Evolutionary conservation across 345 rosid species (phyloP).

Genomic region (Dovyalis caffra): DNA sequence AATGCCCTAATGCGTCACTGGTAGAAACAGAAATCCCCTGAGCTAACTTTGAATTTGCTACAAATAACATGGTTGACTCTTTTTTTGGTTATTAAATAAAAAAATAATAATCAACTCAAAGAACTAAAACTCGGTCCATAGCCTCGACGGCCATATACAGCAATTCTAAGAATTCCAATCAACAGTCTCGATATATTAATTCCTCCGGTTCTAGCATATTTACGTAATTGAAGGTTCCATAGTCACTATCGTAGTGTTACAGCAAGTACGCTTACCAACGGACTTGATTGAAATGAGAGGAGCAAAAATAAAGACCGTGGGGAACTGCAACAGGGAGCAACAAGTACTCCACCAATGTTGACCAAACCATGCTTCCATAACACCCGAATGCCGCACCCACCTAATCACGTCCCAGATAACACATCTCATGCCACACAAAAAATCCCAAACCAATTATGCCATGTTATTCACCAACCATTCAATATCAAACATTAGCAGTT

Average conservation of each 20-base stretch:
- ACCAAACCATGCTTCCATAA: slow-evolving; percentile 59
- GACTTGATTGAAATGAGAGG: slow-evolving; percentile 64
- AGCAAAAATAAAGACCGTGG: slow-evolving; percentile 48
- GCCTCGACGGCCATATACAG: background rate
- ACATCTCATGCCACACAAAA: slow-evolving; percentile 50
- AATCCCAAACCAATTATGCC: background rate
- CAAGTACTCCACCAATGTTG: slow-evolving; percentile 59
- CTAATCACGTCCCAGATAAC: slow-evolving; percentile 50
- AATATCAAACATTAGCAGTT: background rate
- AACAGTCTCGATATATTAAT: background rate
- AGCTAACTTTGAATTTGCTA: too few species aligned
- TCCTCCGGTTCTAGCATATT: too few species aligned
- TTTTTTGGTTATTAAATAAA: too few species aligned
- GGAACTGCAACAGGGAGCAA: slow-evolving; percentile 42
- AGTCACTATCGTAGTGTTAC: background rate
- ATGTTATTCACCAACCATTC: slow-evolving; percentile 4
- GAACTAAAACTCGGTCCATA: too few species aligned
- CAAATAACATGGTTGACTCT: too few species aligned
- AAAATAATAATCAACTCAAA: too few species aligned
- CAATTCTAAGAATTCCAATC: background rate
- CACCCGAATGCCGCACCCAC: slow-evolving; percentile 47
- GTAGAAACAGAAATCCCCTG: too few species aligned
- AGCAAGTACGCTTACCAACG: slow-evolving; percentile 38
- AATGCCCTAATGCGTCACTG: too few species aligned
- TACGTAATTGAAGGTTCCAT: too few species aligned